Evolutionary conservation across 2,329 filamentous ascomycete genomes (phyloP), one percentile per base, ranked within the genome.

Genomic region (Phyllosticta capitalensis): DNA sequence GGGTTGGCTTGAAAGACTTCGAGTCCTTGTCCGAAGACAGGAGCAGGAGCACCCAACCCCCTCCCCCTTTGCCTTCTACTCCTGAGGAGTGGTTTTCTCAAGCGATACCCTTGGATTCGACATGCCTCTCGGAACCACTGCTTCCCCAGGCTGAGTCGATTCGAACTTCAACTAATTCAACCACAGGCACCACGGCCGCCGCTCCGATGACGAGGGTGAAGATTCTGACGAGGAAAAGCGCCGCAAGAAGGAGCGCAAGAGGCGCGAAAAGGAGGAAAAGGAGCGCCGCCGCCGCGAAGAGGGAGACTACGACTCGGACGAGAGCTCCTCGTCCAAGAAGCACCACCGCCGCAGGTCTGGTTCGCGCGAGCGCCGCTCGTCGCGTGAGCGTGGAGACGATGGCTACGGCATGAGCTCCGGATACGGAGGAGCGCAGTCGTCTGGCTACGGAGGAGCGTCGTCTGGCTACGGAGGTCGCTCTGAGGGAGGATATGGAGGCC

Each of bases 181-280:
- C 20, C 14, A 24, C 12, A 72, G 71, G 64, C 69, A 70, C 59
- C 67, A 68, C 28, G 69, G 69, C 63, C 71, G 70, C 55, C 65
- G 72, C 59, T 65, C 63, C 9, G 63, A 62, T 22, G 64, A 65
- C 50, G 66, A 71, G 55, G 67, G 69, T 55, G 66, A 67, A 54
- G 67, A 71, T 53, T 54, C 56, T 9, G 56, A 59, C 10, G 67
- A 70, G 63, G 54, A 54, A 24, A 73, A 64, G 66, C 69, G 62
- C 24, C 61, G 62, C 28, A 67, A 67, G 55, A 68, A 71, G 54
- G 68, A 70, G 65, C 70, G 68, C 19, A 70, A 72, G 62, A 69
- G 72, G 30, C 70, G 70, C 63, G 74, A 73, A 64, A 75, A 75
- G 65, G 71, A 74, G 64, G 71, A 73, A 67, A 72, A 68, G 66